A percentile compares a stretch with the other conserved stretches of the same genome.
phyloP scores from a whole-genome alignment of 2,329 filamentous ascomycete species.

The Penicillium aurantiogriseum region DNA sequence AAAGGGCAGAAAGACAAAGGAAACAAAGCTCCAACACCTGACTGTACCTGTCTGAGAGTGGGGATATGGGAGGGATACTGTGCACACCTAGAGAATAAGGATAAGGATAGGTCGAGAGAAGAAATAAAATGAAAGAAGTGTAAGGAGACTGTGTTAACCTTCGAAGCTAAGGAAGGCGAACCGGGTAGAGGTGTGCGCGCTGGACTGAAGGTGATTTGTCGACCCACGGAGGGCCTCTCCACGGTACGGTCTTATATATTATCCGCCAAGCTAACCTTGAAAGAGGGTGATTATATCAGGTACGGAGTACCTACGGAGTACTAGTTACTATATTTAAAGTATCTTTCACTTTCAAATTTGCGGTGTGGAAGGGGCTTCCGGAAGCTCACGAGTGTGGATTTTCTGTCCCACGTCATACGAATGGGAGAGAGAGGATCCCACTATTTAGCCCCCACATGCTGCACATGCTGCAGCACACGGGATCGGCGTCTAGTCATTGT shows the following conservation, averaged over 20 bases:
- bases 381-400: background rate
- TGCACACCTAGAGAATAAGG: slow-evolving; percentile 1
- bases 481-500: background rate
- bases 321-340: too few species aligned
- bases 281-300: background rate
- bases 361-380: background rate
- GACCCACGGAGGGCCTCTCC: slow-evolving; percentile 14
- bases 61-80: slow-evolving; percentile 3
- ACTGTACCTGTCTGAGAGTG: slow-evolving; percentile 19
- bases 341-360: background rate
- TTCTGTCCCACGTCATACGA: background rate
- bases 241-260: slow-evolving; percentile 11
- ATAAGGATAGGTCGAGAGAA: background rate
- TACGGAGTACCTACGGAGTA: too few species aligned
- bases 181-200: slow-evolving; percentile 18
- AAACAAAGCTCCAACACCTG: slow-evolving; percentile 8
- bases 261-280: background rate
- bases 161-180: slow-evolving; percentile 1
- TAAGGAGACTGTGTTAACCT: background rate
- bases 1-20: slow-evolving; percentile 3
- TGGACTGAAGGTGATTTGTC: slow-evolving; percentile 23
- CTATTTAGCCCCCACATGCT: background rate
- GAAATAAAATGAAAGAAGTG: background rate
- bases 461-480: background rate
- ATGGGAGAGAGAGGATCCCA: background rate